Base-by-base conservation (phyloP, 1,139 yeast genomes). In the Ogataea hybrid region DNA sequence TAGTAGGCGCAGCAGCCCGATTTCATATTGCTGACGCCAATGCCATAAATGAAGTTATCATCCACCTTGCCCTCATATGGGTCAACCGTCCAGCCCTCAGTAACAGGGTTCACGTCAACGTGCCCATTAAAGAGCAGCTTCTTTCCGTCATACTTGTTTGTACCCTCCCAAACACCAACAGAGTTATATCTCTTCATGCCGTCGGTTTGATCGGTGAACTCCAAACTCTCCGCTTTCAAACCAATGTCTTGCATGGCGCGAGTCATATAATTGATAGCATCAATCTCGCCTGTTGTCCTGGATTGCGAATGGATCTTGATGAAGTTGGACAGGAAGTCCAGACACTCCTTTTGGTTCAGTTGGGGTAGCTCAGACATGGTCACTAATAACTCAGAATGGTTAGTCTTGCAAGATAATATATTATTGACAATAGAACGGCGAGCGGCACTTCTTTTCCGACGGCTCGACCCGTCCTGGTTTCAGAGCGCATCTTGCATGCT, bases 41-140 rank as follows among this genome's bases (percentile, higher is more conserved):
- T 58, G 8, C 62, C 62, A 34, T 58, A 58, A 20, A 58, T 58
- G 12, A 46, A 46, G 16, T 47, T 49, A 14, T 53, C 41, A 33
- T 58, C 61, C 20, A 40, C 46, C 16, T 50, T 44, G 2, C 62
- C 62, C 28, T 44, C 57, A 29, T 58, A 57, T 5, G 62, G 62
- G 29, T 58, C 61, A 3, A 58, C 59, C 6, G 62, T 58, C 62
- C 62, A 58, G 6, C 62, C 62, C 42, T 58, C 62, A 11, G 57
- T 52, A 4, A 58, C 60, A 6, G 62, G 62, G 39, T 58, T 58
- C 25, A 56, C 61, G 43, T 58, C 62, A 6, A 58, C 62, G 44
- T 58, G 62, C 16, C 62, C 62, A 36, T 58, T 58, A 51, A 58
- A 58, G 4, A 58, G 50, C 16, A 58, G 47, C 23, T 46, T 54